phyloP scores from a whole-genome alignment of 306 rosid genomes.

The Cucurbita ficifolia region DNA sequence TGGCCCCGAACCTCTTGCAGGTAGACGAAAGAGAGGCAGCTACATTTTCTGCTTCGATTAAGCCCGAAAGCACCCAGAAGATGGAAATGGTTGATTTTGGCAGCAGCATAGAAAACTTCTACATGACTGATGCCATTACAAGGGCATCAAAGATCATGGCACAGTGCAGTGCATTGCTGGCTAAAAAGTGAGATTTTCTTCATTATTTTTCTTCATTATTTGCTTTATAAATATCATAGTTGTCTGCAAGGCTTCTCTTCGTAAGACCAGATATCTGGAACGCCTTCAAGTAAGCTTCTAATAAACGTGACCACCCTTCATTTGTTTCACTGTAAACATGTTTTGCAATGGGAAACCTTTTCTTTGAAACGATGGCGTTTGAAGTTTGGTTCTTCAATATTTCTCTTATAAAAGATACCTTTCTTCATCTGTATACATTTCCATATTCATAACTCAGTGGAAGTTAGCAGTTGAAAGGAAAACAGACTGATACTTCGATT shows the following conservation, averaged over 20 bases:
- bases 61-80: slow-evolving; percentile 37
- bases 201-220: slow-evolving; percentile 11
- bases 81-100: slow-evolving; percentile 41
- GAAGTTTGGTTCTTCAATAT: neutral
- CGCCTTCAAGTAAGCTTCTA: slow-evolving; percentile 31
- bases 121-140: slow-evolving; percentile 95
- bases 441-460: neutral
- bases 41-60: slow-evolving; percentile 51
- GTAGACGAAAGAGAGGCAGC: slow-evolving; percentile 73
- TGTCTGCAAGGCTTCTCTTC: slow-evolving; percentile 11
- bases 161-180: slow-evolving; percentile 72
- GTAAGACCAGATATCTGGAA: slow-evolving; percentile 27
- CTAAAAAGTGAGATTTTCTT: slow-evolving; percentile 55
- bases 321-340: slow-evolving; percentile 17
- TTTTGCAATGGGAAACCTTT: slow-evolving; percentile 27
- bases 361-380: neutral
- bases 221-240: too few relatives aligned
- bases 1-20: slow-evolving; percentile 75
- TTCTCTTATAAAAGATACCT: neutral
- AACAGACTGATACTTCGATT: neutral
- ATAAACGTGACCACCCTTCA: slow-evolving; percentile 18
- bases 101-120: slow-evolving; percentile 62
- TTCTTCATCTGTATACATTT: neutral
- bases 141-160: slow-evolving; percentile 99
- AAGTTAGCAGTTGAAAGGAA: too few relatives aligned